A percentile compares a stretch with the other conserved stretches of the same genome.
Evolutionary conservation across 2,329 filamentous ascomycete genomes (phyloP).

Genomic region (Tympanopsis confertula): DNA sequence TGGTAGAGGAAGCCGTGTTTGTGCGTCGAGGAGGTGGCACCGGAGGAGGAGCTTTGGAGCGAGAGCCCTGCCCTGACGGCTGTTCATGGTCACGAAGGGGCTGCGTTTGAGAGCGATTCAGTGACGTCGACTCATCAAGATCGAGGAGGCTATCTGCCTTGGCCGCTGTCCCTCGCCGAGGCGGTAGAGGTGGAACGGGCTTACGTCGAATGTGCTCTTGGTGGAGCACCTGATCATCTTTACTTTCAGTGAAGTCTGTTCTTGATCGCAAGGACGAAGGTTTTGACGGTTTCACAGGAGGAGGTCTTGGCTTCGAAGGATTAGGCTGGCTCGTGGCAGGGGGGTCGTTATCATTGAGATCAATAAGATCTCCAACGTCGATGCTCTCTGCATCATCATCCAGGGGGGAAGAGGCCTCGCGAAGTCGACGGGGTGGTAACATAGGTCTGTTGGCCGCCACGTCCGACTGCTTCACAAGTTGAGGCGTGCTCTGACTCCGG

Average conservation of each 20-base stretch:
- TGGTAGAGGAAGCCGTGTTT: not conserved
- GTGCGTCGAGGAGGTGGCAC: not conserved
- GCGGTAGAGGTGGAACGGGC: not conserved
- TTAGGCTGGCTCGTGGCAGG: slow-evolving; percentile 16
- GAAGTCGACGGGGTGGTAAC: not conserved
- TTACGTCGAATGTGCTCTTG: not conserved
- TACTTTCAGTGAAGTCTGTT: not conserved
- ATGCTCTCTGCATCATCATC: slow-evolving; percentile 12
- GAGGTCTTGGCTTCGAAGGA: slow-evolving; percentile 7
- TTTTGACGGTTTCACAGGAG: not conserved
- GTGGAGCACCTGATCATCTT: not conserved
- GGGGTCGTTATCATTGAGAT: slow-evolving; percentile 37
- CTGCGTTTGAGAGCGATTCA: too few species aligned
- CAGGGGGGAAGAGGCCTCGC: not conserved
- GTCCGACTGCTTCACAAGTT: slow-evolving; percentile 4
- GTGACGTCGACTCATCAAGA: too few species aligned
- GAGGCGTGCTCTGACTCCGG: slow-evolving; percentile 11
- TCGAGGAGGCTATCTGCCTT: too few species aligned
- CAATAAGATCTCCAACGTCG: slow-evolving; percentile 46
- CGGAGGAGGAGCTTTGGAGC: not conserved
- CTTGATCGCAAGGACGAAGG: not conserved
- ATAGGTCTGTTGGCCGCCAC: not conserved
- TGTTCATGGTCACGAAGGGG: too few species aligned
- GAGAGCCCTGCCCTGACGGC: not conserved
- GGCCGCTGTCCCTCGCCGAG: too few species aligned